phyloP scores from a whole-genome alignment of 495 filamentous ascomycete species.

The Poronia punctata region DNA sequence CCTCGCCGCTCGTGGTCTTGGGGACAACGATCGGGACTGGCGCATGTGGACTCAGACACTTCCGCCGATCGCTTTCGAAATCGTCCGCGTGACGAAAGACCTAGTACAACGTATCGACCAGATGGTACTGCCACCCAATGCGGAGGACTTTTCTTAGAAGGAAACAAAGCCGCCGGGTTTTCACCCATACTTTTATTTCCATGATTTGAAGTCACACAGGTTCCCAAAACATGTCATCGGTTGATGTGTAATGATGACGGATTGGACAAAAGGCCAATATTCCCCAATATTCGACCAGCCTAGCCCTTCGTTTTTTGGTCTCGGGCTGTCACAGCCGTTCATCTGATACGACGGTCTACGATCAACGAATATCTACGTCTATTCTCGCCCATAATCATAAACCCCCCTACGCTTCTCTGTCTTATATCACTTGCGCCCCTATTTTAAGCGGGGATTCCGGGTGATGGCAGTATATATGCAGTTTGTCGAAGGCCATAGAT shows the following conservation, averaged over 20 bases:
- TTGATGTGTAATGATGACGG: no score
- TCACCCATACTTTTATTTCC: conserved; percentile 13
- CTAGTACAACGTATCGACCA: conserved; percentile 45
- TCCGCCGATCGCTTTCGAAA: conserved; percentile 81
- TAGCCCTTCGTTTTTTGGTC: background rate
- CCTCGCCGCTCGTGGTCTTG: conserved; percentile 38
- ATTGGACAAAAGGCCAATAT: no score
- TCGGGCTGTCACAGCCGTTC: background rate
- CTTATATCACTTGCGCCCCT: no score
- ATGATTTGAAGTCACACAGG: conserved; percentile 8
- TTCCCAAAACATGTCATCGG: conserved; percentile 6
- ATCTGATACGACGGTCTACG: conserved; percentile 8
- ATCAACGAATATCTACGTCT: conserved; percentile 5
- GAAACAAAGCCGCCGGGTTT: conserved; percentile 11
- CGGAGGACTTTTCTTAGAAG: conserved; percentile 37
- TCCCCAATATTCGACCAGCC: conserved; percentile 1
- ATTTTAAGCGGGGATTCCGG: no score
- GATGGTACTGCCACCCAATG: conserved; percentile 29
- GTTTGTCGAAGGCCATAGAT: no score
- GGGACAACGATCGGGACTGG: conserved; percentile 43
- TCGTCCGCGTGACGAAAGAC: conserved; percentile 77
- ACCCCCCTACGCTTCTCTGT: no score
- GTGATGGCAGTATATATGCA: no score
- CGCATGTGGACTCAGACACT: conserved; percentile 62
- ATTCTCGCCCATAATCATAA: no score